Conservation (phyloP, 768 basidiomycete species). For the Gloeophyllum trabeum region DNA sequence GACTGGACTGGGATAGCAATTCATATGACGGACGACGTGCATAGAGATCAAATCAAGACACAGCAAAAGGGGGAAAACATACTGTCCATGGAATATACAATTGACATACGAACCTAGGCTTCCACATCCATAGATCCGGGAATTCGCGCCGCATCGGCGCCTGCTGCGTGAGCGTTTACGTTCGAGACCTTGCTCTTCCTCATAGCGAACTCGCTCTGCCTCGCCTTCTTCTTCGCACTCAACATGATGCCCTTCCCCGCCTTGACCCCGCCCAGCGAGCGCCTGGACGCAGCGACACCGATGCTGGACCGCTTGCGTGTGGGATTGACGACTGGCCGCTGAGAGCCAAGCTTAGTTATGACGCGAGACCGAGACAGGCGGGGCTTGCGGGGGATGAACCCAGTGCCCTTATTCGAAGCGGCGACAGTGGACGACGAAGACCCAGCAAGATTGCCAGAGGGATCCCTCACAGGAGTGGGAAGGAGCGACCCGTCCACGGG, state of each 20-base stretch:
- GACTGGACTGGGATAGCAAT: too few species aligned
- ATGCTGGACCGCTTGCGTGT: conserved; percentile 34
- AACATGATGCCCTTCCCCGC: conserved; percentile 20
- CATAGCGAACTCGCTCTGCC: conserved; percentile 67
- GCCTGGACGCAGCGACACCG: conserved; percentile 18
- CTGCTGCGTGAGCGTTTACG: background rate
- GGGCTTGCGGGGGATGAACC: conserved; percentile 28
- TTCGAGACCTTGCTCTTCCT: conserved; percentile 32
- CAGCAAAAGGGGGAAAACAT: background rate
- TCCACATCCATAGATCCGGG: background rate
- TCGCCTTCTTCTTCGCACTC: conserved; percentile 60
- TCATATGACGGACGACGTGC: too few species aligned
- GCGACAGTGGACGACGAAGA: too few species aligned
- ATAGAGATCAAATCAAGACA: too few species aligned
- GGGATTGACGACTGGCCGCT: conserved; percentile 29
- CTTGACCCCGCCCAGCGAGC: conserved; percentile 21
- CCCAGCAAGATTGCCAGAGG: too few species aligned
- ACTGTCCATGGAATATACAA: background rate
- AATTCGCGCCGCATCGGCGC: background rate
- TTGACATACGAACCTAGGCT: background rate
- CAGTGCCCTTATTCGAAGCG: background rate
- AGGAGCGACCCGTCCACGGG: conserved; percentile 21
- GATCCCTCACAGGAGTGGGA: conserved; percentile 22
- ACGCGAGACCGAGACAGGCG: conserved; percentile 76
- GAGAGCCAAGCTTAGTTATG: conserved; percentile 64